Conservation (phyloP, 169 alveolate species). For the Besnoitia besnoiti region DNA sequence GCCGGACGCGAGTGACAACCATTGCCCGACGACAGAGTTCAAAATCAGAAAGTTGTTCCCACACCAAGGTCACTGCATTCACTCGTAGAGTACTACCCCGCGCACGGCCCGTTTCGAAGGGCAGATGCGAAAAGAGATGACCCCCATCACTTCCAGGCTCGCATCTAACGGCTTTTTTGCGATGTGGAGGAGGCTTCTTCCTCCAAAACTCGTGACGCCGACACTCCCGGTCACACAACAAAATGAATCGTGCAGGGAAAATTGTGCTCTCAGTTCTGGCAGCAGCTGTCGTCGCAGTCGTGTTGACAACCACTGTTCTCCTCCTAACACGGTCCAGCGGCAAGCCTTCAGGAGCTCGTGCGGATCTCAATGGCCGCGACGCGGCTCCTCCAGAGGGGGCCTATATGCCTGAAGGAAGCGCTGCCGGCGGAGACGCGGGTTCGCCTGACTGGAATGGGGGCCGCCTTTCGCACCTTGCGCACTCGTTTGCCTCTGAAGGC, state of each 20-base stretch:
- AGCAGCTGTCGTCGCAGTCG: not conserved
- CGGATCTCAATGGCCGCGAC: not conserved
- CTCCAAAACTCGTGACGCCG: not conserved
- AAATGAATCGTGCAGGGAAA: not conserved
- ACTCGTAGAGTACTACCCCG: no score
- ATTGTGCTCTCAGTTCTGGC: not conserved
- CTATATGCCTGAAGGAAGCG: not conserved
- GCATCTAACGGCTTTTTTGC: not conserved
- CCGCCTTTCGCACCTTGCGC: not conserved
- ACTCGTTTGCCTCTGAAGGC: not conserved
- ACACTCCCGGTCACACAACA: not conserved
- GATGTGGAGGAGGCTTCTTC: not conserved
- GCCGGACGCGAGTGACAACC: no score
- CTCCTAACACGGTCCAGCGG: not conserved
- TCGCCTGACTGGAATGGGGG: not conserved
- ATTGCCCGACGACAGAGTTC: no score
- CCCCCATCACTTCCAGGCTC: not conserved
- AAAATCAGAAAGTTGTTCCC: no score
- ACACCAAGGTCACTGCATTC: no score
- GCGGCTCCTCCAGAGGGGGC: not conserved
- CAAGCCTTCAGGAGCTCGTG: not conserved
- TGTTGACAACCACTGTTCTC: not conserved
- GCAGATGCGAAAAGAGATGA: not conserved
- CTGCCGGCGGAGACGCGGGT: no score
- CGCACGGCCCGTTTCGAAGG: no score